Evolutionary conservation across 805 yeast species (phyloP).

Genomic region (Blastobotrys terrestris): DNA sequence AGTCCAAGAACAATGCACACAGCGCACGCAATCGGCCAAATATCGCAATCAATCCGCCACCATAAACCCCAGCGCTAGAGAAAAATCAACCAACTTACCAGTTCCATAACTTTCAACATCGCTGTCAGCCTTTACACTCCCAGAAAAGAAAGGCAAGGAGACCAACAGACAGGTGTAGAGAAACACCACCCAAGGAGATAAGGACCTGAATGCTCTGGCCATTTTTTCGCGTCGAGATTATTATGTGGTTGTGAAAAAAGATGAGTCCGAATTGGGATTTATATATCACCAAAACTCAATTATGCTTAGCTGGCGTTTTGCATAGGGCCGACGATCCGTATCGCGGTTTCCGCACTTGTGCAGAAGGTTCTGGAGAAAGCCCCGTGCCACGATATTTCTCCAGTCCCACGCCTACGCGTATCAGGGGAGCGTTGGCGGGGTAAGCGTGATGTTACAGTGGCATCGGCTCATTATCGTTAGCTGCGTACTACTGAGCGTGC

Average conservation of each 20-base stretch:
- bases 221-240: constrained; percentile 1
- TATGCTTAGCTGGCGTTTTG: neutral
- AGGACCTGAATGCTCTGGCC: constrained; percentile 14
- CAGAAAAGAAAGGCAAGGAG: constrained; percentile 31
- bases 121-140: constrained; percentile 25
- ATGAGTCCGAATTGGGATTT: neutral
- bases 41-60: neutral
- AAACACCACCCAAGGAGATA: constrained; percentile 28
- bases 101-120: constrained; percentile 37
- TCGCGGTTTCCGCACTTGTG: neutral
- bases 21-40: neutral
- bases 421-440: too few relatives aligned
- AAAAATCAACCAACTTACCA: constrained; percentile 15
- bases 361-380: neutral
- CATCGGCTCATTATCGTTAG: neutral
- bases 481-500: neutral
- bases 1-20: too few relatives aligned
- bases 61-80: too few relatives aligned
- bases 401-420: neutral
- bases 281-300: neutral
- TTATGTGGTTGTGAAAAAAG: neutral
- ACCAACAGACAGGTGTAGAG: constrained; percentile 31
- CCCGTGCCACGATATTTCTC: neutral
- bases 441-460: too few relatives aligned
- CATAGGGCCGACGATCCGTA: neutral